Percentiles rank a stretch among this genome's conserved stretches.
phyloP scores from a whole-genome alignment of 495 filamentous ascomycete species.

The Hypoxylon cercidicola region DNA sequence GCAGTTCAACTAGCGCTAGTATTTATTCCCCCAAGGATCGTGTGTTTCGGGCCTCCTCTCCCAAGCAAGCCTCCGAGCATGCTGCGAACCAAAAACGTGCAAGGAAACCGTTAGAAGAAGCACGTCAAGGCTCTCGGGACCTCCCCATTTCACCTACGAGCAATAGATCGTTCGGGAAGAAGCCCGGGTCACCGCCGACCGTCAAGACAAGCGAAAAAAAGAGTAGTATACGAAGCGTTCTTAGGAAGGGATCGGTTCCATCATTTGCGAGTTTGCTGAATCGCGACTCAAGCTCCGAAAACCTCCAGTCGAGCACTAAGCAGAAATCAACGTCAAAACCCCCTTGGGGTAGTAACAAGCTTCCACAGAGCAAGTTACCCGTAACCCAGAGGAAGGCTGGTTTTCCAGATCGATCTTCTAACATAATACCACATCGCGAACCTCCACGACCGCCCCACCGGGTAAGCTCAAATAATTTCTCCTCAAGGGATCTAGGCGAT shows the following conservation, averaged over 20 bases:
- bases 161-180: constrained; percentile 43
- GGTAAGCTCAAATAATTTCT: constrained; percentile 50
- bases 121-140: constrained; percentile 29
- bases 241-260: constrained; percentile 41
- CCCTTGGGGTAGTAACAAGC: constrained; percentile 35
- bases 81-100: constrained; percentile 59
- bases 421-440: constrained; percentile 39
- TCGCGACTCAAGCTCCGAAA: constrained; percentile 45
- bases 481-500: constrained; percentile 44
- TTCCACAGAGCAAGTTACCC: constrained; percentile 19
- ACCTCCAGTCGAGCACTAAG: constrained; percentile 32
- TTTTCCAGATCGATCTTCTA: constrained; percentile 38
- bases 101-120: constrained; percentile 45
- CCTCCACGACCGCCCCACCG: constrained; percentile 55
- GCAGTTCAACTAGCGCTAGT: constrained; percentile 8
- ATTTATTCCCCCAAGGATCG: constrained; percentile 33
- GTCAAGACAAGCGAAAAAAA: constrained; percentile 44
- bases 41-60: neutral
- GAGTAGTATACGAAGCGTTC: constrained; percentile 45
- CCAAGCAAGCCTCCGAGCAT: constrained; percentile 40
- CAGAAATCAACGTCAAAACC: constrained; percentile 31
- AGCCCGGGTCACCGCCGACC: constrained; percentile 20
- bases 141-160: constrained; percentile 28
- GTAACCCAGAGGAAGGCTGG: constrained; percentile 12
- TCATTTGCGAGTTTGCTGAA: constrained; percentile 37